Evolutionary conservation across 176 grass and related monocot genomes (phyloP).

Genomic region (Sorghum bicolor): Sorghum_bicolor_NCBIv3 NC_012874.2:71659501-71660000

Average conservation of each 20-base stretch:
- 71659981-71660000: neutral
- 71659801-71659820: too few relatives aligned
- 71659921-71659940: neutral
- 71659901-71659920: conserved; percentile 19
- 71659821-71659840: conserved; percentile 2
- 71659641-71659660: conserved; percentile 19
- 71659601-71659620: conserved; percentile 36
- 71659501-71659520: conserved; percentile 42
- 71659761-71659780: too few relatives aligned
- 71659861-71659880: conserved; percentile 40
- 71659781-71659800: too few relatives aligned
- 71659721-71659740: conserved; percentile 36
- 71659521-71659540: conserved; percentile 35
- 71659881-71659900: conserved; percentile 35
- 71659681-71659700: conserved; percentile 44
- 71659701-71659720: conserved; percentile 24
- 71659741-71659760: neutral
- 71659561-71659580: conserved; percentile 36
- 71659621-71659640: conserved; percentile 36
- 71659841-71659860: conserved; percentile 43
- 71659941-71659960: neutral
- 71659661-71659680: conserved; percentile 29
- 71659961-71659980: neutral
- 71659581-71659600: conserved; percentile 25
- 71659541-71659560: conserved; percentile 45